Base-by-base conservation (phyloP, 345 rosid species). In the Eucalyptus pauciflora region DNA sequence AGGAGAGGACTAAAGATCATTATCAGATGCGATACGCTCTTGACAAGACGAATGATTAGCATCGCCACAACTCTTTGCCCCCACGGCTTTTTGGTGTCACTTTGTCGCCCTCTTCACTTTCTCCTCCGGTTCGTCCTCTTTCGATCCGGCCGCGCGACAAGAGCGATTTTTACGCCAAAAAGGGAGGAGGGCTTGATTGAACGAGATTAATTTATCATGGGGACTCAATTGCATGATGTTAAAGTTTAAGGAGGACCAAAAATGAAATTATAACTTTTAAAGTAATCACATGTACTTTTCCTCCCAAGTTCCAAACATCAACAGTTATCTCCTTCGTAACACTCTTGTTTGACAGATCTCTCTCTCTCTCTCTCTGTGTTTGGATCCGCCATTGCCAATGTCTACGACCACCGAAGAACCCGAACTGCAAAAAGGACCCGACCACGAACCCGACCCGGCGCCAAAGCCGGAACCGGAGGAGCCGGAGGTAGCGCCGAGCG, bases 361-460 rank as follows among this genome's bases (percentile, higher is more conserved):
- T 86, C 89, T 71, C 80, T 18, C 91, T 5, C 86, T 50, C 86
- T 48, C 54, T 56, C 29, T 17, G 29, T 17, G 50, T 88, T 16
- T 54, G 13, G 86, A 56, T 88, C 89, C 43, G 87, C 48, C 58
- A 43, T 48, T 79, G 45, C 79, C 89, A 81, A 94, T 95, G 97
- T 92, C 96, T 49, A 87, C 92, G 52, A 33, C 89, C 46, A 52
- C 88, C 31, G 95, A 93, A 64, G 95, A 92, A 48, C 87, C 95
- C 87, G 94, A 94, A 85, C 88, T 94, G 88, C 92, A 89, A 9
- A 93, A 94, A 89, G 96, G 94, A 87, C 37, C 60, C 51, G 48
- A 33, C 87, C 92, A 87, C 16, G 91, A 49, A 56, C 88, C 92
- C 14, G 90, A 89, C 88, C 87, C 87, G 22, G 90, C 86, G 67